phyloP scores from a whole-genome alignment of 805 yeast species.

The Saccharomyces kudriavzevii region DNA sequence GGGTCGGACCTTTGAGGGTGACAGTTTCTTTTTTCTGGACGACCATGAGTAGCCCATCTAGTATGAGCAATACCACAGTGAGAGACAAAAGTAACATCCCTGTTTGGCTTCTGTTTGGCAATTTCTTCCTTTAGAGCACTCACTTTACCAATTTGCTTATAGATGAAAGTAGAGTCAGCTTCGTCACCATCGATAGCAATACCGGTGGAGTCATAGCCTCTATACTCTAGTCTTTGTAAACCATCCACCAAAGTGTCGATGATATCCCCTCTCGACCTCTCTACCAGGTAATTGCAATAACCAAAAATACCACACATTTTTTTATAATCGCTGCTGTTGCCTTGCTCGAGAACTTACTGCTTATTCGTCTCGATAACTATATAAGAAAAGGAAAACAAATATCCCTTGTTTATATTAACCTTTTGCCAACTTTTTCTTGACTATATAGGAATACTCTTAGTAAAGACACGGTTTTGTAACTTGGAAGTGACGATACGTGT shows the following conservation, averaged over 20 bases:
- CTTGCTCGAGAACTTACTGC: not conserved
- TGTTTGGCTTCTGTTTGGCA: slow-evolving; percentile 42
- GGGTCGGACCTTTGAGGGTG: slow-evolving; percentile 94
- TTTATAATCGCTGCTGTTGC: not conserved
- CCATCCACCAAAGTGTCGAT: slow-evolving; percentile 84
- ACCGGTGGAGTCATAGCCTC: slow-evolving; percentile 98
- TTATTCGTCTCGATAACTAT: not conserved
- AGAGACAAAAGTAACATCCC: slow-evolving; percentile 58
- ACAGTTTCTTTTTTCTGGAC: slow-evolving; percentile 75
- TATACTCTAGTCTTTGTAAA: slow-evolving; percentile 79
- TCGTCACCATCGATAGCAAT: slow-evolving; percentile 88
- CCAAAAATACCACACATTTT: slow-evolving; percentile 90
- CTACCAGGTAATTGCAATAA: slow-evolving; percentile 90
- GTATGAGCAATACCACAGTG: slow-evolving; percentile 98
- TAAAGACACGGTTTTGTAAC: not conserved
- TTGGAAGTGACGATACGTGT: not conserved
- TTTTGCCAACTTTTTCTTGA: not conserved
- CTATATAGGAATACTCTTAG: not conserved
- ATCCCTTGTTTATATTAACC: not conserved
- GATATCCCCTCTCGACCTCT: slow-evolving; percentile 86
- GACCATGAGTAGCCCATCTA: slow-evolving; percentile 99
- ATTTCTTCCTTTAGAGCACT: slow-evolving; percentile 65
- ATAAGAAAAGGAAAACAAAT: not conserved
- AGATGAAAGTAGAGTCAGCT: slow-evolving; percentile 59
- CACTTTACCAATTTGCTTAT: slow-evolving; percentile 89